Base-by-base conservation (phyloP, 495 filamentous ascomycete species). In the Hyphodiscus hymeniophilus region DNA sequence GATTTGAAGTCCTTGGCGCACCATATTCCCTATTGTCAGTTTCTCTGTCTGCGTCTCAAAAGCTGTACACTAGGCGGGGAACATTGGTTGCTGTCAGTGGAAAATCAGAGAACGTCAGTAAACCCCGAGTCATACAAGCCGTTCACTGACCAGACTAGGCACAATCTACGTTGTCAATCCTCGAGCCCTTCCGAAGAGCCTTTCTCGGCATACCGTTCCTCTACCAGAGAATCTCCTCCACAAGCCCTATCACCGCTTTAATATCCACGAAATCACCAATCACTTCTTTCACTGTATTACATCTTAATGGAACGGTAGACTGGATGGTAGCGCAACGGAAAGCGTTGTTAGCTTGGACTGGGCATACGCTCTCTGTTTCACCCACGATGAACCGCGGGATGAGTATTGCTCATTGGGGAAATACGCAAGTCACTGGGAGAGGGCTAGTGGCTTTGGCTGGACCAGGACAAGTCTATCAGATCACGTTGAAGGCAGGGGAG, bases 321-420 rank as follows among this genome's bases (percentile, higher is more conserved):
- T 98, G 94, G 92, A 89, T 91, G 73, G 68, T 98, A 22, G 74
- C 85, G 10, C 90, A 95, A 62, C 72, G 86, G 42, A 80, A 84
- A 50, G 88, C 87, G 7, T 72, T 98, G 46, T 73, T 96, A 10
- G 94, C 92, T 45, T 98, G 92, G 92, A 94, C 89, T n/a, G 92
- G 92, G 22, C 82, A 90, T 60, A 87, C 87, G 2, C 71, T 98
- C 20, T 67, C 75, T 13, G 73, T 92, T 11, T 74, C 74, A 20
- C 91, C 92, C 1, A 81, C 75, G 23, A 68, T 90, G 38, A 89
- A 89, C 50, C 72, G 71, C 24, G 81, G 73, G 49, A 70, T 96
- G 68, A 84, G 85, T 40, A 53, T 94, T 40, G 78, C 88, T 41
- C 83, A 94, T 62, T 95, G 90, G 92, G 92, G 92, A 56, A 90